Conservation (phyloP, 768 basidiomycete species). For the Strobilomyces confusus region DNA sequence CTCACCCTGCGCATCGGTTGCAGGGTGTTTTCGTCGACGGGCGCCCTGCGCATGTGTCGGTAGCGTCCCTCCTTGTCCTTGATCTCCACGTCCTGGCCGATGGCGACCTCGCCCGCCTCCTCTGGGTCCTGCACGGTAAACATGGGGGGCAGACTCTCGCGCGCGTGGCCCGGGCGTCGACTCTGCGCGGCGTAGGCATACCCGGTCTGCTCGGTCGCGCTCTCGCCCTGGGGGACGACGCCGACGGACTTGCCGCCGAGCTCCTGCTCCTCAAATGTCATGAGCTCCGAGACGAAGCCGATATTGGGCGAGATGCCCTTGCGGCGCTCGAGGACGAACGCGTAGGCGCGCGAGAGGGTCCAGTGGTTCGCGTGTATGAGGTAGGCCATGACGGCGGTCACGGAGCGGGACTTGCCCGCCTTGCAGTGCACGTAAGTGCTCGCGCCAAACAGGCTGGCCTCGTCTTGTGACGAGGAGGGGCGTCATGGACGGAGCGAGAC, state of each 20-base stretch:
- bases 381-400: conserved; percentile 95
- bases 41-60: conserved; percentile 80
- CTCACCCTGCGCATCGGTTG: conserved; percentile 89
- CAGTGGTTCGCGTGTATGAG: conserved; percentile 97
- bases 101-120: conserved; percentile 32
- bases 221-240: conserved; percentile 20
- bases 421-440: conserved; percentile 96
- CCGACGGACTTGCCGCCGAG: conserved; percentile 53
- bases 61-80: conserved; percentile 83
- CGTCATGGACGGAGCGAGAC: not conserved
- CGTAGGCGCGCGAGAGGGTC: conserved; percentile 88
- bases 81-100: conserved; percentile 86
- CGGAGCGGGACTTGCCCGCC: conserved; percentile 92
- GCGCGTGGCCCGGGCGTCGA: conserved; percentile 58
- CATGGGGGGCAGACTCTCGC: conserved; percentile 59
- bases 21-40: conserved; percentile 82
- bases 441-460: conserved; percentile 83
- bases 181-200: conserved; percentile 43
- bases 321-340: conserved; percentile 87
- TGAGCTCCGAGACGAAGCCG: conserved; percentile 94
- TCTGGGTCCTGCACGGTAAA: conserved; percentile 25
- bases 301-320: conserved; percentile 97
- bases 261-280: conserved; percentile 93
- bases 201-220: conserved; percentile 26
- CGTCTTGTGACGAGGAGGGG: conserved; percentile 49